Conservation (phyloP, 2,329 filamentous ascomycete species). For the Nectriaceae sp. region DNA sequence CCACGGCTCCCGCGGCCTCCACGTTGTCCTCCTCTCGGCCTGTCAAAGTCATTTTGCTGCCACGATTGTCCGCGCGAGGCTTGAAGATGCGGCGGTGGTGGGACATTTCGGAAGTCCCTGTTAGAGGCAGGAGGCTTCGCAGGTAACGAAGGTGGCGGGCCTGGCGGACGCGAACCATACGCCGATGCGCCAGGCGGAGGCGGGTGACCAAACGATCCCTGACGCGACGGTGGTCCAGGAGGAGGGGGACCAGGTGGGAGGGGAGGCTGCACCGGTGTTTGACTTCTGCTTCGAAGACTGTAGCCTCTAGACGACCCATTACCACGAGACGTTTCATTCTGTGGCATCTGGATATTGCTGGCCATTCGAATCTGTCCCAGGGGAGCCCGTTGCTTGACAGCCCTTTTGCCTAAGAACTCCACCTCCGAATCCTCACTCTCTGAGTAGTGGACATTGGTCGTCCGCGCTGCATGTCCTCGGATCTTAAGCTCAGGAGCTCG, state of each 20-base stretch:
- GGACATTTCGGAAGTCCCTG: constrained; percentile 31
- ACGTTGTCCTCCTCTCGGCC: constrained; percentile 21
- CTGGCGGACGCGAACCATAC: constrained; percentile 12
- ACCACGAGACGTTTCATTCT: constrained; percentile 13
- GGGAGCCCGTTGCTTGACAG: constrained; percentile 31
- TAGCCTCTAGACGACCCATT: constrained; percentile 13
- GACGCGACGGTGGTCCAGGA: constrained; percentile 25
- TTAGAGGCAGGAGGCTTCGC: constrained; percentile 30
- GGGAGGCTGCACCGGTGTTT: constrained; percentile 34
- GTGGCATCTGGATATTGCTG: constrained; percentile 42
- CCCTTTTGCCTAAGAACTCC: constrained; percentile 42
- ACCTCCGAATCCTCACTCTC: constrained; percentile 49
- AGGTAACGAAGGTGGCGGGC: constrained; percentile 29
- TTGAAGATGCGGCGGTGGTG: constrained; percentile 28
- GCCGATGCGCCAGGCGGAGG: constrained; percentile 25
- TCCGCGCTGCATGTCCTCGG: constrained; percentile 35
- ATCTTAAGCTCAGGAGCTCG: constrained; percentile 34
- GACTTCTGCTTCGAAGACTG: constrained; percentile 17
- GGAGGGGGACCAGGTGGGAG: constrained; percentile 42
- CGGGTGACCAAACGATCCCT: constrained; percentile 21
- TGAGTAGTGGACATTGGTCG: constrained; percentile 46
- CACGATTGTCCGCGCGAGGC: constrained; percentile 12
- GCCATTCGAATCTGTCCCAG: constrained; percentile 41
- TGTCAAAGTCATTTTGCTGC: constrained; percentile 5
- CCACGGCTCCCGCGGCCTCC: constrained; percentile 22